Evolutionary conservation across 1,139 yeast genomes (phyloP), one percentile per base, ranked within the genome.

Genomic region (Debaryomyces psychrophilus): DNA sequence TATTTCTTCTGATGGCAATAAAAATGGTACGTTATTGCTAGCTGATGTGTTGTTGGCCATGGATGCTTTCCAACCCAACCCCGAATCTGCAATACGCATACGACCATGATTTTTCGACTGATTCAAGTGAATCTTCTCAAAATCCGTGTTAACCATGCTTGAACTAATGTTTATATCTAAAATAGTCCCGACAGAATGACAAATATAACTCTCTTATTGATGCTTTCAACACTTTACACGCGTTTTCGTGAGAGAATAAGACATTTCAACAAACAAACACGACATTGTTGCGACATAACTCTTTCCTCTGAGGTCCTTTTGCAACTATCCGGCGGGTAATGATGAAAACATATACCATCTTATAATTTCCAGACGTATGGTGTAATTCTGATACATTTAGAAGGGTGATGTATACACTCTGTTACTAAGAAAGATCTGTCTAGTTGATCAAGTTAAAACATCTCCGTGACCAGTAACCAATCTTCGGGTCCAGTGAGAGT

Each of bases 1-100:
- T 29, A 93, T 74, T 63, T 92, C 97, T 43, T 89, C 89, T 8
- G 90, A 81, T 12, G 97, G 95, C 51, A 95, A 73, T 50, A 95
- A 73, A 57, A 90, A 90, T 14, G 98, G 97, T 43, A 83, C 84
- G 39, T 77, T 76, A 52, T 77, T 73, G n/a, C 64, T 64, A 11
- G 82, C 76, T 22, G 69, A 58, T 44, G 76, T 70, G 38, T 53
- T 59, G 33, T 57, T 57, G 11, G 64, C 45, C n/a, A 55, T 55
- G 5, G 67, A 56, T 0, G 90, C 90, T 61, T 92, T 93, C 99
- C 99, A 93, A 42, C 99, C 99, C 37, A 93, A 78, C 41, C 99
- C 99, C 14, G 95, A 85, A 53, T 87, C 93, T 8, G 97, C 96
- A 53, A 95, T 81, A 67, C 99, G 89, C 79, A 93, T 87, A 57